Conservation (phyloP, 495 filamentous ascomycete species). For the Daldinia vernicosa region DNA sequence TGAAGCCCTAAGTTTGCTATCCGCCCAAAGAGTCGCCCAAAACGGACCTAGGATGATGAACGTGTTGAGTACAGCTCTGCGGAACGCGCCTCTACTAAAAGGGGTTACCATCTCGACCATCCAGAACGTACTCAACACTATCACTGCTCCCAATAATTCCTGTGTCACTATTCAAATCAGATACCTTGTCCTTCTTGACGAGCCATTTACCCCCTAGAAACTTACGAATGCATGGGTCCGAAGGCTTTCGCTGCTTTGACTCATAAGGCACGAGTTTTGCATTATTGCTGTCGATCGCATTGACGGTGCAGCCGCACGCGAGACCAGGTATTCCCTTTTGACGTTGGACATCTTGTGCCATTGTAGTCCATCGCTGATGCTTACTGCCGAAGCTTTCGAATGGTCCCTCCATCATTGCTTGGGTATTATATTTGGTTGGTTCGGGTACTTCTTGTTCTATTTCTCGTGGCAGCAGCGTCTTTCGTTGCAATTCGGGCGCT, state of each 20-base stretch:
- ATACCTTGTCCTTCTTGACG: conserved; percentile 50
- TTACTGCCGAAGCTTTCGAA: conserved; percentile 48
- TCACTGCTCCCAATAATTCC: conserved; percentile 38
- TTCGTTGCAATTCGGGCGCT: conserved; percentile 14
- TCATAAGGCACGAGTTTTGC: conserved; percentile 61
- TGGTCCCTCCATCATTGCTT: background rate
- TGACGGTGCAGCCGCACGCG: conserved; percentile 56
- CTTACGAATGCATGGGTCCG: conserved; percentile 60
- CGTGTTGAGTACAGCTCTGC: conserved; percentile 23
- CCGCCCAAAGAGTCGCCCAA: conserved; percentile 18
- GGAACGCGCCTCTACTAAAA: conserved; percentile 26
- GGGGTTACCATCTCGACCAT: conserved; percentile 43
- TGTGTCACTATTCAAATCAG: conserved; percentile 43
- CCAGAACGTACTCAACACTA: conserved; percentile 43
- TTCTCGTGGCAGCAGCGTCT: conserved; percentile 12
- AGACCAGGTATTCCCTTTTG: conserved; percentile 47
- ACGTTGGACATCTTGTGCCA: conserved; percentile 39
- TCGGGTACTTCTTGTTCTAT: conserved; percentile 6
- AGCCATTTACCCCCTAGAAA: conserved; percentile 61
- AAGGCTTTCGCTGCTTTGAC: conserved; percentile 61
- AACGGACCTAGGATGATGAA: conserved; percentile 3
- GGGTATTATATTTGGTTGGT: background rate
- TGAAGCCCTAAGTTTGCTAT: conserved; percentile 8
- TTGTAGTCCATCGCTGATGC: conserved; percentile 44
- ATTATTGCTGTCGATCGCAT: conserved; percentile 60